Percentiles rank a stretch among this genome's conserved stretches.
Evolutionary conservation across 2,329 filamentous ascomycete genomes (phyloP).

Genomic region (Alternaria sp.): DNA sequence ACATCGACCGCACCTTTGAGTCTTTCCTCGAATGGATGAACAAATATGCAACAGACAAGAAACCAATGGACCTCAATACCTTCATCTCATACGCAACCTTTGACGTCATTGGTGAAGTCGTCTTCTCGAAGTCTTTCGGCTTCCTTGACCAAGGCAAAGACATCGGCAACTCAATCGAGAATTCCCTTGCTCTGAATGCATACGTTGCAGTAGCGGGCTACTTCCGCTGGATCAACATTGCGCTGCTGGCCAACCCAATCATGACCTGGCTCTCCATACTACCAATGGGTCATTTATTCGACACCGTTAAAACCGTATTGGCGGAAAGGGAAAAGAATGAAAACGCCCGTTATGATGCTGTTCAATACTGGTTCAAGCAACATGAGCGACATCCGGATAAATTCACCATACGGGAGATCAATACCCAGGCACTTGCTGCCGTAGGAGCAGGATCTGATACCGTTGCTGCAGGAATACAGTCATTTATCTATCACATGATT

Average conservation of each 20-base stretch:
- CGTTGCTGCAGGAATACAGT: conserved; percentile 45
- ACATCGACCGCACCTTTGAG: conserved; percentile 31
- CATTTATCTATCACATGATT: conserved; percentile 50
- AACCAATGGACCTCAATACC: conserved; percentile 30
- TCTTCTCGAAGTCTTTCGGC: conserved; percentile 47
- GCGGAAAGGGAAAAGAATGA: conserved; percentile 44
- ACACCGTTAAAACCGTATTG: conserved; percentile 47
- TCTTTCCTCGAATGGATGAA: conserved; percentile 4
- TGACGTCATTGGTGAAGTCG: conserved; percentile 50
- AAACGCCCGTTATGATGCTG: conserved; percentile 46
- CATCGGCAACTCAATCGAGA: conserved; percentile 49
- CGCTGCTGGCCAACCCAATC: conserved; percentile 49
- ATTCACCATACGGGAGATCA: conserved; percentile 46
- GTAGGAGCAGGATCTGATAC: conserved; percentile 53
- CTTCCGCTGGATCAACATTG: conserved; percentile 14
- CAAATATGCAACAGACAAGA: background rate
- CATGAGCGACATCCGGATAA: conserved; percentile 46
- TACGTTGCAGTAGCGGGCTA: conserved; percentile 20
- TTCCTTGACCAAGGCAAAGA: conserved; percentile 37
- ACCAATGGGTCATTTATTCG: conserved; percentile 51
- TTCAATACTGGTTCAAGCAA: conserved; percentile 49
- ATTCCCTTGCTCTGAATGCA: conserved; percentile 14
- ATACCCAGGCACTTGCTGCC: conserved; percentile 45
- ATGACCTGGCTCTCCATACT: conserved; percentile 48
- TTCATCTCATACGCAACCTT: conserved; percentile 55